Base-by-base conservation (phyloP, 1,284 basidiomycete species). In the Cryptococcus amylolentus region DNA sequence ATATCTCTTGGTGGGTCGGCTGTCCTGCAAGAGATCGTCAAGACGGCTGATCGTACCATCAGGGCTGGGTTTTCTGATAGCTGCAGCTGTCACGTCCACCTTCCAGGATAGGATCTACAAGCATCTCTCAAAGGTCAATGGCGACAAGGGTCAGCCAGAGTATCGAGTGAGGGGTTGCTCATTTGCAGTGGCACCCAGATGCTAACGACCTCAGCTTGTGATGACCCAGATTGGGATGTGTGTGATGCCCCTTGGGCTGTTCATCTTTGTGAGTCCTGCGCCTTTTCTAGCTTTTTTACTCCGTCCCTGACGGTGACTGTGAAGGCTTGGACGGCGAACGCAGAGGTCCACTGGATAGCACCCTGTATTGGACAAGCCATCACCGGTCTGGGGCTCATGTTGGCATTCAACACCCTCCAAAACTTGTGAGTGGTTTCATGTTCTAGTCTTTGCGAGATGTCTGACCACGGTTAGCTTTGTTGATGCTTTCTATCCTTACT, bases 401-500 rank as follows among this genome's bases (percentile, higher is more conserved):
- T 80, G 31, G 73, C 75, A 10, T 80, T 80, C 71, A 78, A 80
- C 60, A 68, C 68, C 4, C 72, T 80, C 48, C 75, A 73, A 51
- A 65, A 63, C 41, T 71, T 71, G 67, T 69, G 35, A 53, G 69
- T 62, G 3, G 18, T 18, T 6, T 20, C n/a, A 23, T 5, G 35
- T 8, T 35, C 16, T 18, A 20, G 49, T 31, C 16, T 6, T 14
- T 13, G 5, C 12, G 23, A 27, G 26, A 18, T 57, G 28, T 45
- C 31, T 37, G 42, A 52, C 40, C 5, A 14, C 37, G 12, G 67
- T 66, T 46, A 80, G 74, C 56, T 64, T 80, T 20, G 77, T 81
- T 5, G 80, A 81, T 59, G 75, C 74, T 5, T 79, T 79, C 53
- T 72, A 76, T 23, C 80, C 80, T 4, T 81, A 76, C 58, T 78